Percentiles rank a stretch among this genome's conserved stretches.
Evolutionary conservation across 805 yeast species (phyloP).

Genomic region (Zygoascus ofunaensis): DNA sequence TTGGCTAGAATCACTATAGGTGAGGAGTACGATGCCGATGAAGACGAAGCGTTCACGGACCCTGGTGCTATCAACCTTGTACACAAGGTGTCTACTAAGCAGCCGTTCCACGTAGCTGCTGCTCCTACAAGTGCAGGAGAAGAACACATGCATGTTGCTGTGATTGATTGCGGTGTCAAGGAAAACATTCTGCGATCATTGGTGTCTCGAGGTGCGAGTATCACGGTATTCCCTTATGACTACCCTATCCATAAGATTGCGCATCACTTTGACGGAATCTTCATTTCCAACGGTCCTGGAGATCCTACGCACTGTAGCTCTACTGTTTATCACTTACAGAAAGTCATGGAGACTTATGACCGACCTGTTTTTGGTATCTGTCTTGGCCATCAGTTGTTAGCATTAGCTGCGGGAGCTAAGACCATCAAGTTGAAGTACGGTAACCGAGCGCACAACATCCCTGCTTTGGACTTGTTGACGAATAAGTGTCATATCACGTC

Average conservation of each 20-base stretch:
- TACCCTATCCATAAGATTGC: conserved; percentile 89
- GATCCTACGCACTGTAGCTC: conserved; percentile 86
- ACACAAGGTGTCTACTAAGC: conserved; percentile 87
- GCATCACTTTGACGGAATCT: conserved; percentile 85
- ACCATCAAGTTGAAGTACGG: conserved; percentile 93
- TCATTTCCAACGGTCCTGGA: conserved; percentile 95
- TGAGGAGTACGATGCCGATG: conserved; percentile 84
- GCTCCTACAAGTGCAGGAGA: conserved; percentile 35
- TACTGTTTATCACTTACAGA: conserved; percentile 65
- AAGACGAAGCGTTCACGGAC: conserved; percentile 82
- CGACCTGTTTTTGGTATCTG: conserved; percentile 97
- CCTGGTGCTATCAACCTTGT: conserved; percentile 88
- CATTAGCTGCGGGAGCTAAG: conserved; percentile 89
- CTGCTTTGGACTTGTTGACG: conserved; percentile 80
- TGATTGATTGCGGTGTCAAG: conserved; percentile 96
- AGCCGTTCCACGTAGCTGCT: conserved; percentile 82
- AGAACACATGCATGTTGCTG: conserved; percentile 72
- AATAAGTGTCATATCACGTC: conserved; percentile 97
- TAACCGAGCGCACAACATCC: conserved; percentile 98
- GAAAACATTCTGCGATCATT: conserved; percentile 92
- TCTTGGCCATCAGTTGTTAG: conserved; percentile 93
- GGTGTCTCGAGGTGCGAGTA: conserved; percentile 89
- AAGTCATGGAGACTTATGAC: conserved; percentile 56
- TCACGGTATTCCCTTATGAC: conserved; percentile 94
- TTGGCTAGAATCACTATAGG: conserved; percentile 85